Base-by-base conservation (phyloP, 192 early-diverging fungal species). In the Gigaspora rosea region DNA sequence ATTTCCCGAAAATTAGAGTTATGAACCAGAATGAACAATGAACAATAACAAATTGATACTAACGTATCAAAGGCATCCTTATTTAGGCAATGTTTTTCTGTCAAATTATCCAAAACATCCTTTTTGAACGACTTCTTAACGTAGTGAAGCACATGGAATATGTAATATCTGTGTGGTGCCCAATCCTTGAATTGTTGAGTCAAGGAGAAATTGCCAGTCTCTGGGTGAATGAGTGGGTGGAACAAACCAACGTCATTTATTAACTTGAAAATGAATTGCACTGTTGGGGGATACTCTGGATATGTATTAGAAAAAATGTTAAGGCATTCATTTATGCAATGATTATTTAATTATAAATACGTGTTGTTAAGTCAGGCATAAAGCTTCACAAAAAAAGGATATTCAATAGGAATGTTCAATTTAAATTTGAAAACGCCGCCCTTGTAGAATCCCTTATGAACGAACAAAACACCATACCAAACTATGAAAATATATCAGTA, bases 361-460 rank as follows among this genome's bases (percentile, higher is more conserved):
- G 32, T 16, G 16, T 9, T 32, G 11, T 63, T 35, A 66, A 66
- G 7, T 41, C 41, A 9, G 5, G 46, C 15, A 1, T 66, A 27
- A 69, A 48, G 16, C 22, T 2, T 22, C 13, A 15, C 15, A 16
- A 46, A 27, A 48, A 76, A 76, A n/a, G 96, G 96, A 80, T 97
- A 96, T 35, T 89, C 86, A 57, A 82, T 82, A 22, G 94, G 94
- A 58, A 96, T 95, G 22, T 86, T 79, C 57, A 96, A 83, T 79
- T 90, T 80, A 85, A 96, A 97, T 75, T 96, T 93, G 80, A 97
- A 94, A 8, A 96, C 94, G 0, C 91, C 95, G 61, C 93, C 90
- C 46, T 90, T 89, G 83, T 95, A 97, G 83, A 91, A 96, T 46
- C 96, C 96, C 47, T 94, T 90, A 81, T 96, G 94, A 47, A 97